Evolutionary conservation across 768 basidiomycete genomes (phyloP), one percentile per base, ranked within the genome.

Genomic region (Termitomyces sp.): DNA sequence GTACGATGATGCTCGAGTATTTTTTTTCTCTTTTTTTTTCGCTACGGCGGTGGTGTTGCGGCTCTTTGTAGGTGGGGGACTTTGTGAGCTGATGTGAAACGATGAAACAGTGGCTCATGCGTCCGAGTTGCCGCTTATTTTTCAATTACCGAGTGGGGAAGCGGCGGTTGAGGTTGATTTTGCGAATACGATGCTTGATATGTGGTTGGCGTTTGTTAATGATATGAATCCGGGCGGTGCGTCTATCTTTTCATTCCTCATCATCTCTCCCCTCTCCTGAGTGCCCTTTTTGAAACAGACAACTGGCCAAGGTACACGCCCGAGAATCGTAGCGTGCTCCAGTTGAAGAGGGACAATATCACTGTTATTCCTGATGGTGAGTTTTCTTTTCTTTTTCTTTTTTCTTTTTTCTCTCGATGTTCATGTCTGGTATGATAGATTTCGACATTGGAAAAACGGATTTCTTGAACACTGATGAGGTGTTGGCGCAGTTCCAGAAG

Each of bases 151-250:
- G 2, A 76, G 78, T 3, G 19, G 63, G 12, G 64, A 61, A 14
- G 69, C 70, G n/a, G 11, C 72, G 1, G 63, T 75, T 5, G 79
- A 84, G 59, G 65, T 54, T 9, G 72, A 68, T 0, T 80, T 85
- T 39, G 72, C 84, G 1, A 74, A 75, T 32, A 71, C 72, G 53
- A 71, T 79, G 68, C 70, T 75, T 2, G 79, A 79, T 59, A 81
- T 80, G 52, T 85, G 79, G 61, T 73, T 85, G 68, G 78, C 75
- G 50, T 85, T 85, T 60, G 70, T 83, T 19, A 70, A 76, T 60
- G 80, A 84, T 59, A 70, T 84, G 50, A 72, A 77, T 56, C 84
- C 83, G 3, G 82, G 83, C 37, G 45, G 83, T 84, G 57, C 25
- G 77, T 68, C 12, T 23, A 23, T 43, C 12, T 19, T 6, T 25